These are phyloP conservation scores for Chamaecrista fasciculata DNA, from an alignment of 306 rosid genomes.

Conservation along the genomic window DNA sequence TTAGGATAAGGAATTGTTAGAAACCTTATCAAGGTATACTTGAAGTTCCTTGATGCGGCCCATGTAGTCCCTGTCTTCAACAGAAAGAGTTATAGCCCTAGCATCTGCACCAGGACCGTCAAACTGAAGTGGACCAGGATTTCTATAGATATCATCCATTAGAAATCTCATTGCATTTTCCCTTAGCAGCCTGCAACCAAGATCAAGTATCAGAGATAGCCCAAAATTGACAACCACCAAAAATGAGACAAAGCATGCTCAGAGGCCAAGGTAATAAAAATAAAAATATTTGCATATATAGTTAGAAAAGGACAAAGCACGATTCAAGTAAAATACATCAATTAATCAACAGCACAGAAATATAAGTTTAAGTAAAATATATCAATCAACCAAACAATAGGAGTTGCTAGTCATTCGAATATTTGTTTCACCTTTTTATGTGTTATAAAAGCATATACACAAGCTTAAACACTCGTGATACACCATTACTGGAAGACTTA, in stretches of 20 bases:
- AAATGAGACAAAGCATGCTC: constrained; percentile 1
- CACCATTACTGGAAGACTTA: constrained; percentile 37
- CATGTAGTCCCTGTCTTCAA: constrained; percentile 96
- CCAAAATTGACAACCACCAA: background rate
- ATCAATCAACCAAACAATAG: background rate
- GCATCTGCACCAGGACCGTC: constrained; percentile 96
- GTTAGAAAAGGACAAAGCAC: background rate
- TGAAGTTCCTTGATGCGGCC: constrained; percentile 93
- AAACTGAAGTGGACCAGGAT: constrained; percentile 95
- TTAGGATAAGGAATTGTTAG: too few species aligned
- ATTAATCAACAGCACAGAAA: background rate
- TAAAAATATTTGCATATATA: background rate
- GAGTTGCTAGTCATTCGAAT: background rate
- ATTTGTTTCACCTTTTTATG: background rate
- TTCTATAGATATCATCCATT: constrained; percentile 80
- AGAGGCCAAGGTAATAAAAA: background rate
- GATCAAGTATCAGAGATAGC: constrained; percentile 21
- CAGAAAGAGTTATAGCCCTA: constrained; percentile 65
- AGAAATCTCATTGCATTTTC: constrained; percentile 65
- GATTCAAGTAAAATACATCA: background rate
- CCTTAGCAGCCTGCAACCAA: constrained; percentile 66
- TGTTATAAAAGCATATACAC: background rate
- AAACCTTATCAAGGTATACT: constrained; percentile 81
- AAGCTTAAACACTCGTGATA: background rate
- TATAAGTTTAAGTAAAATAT: background rate